Base-by-base conservation (phyloP, 1,139 yeast species). In the Lodderomyces margitis region DNA sequence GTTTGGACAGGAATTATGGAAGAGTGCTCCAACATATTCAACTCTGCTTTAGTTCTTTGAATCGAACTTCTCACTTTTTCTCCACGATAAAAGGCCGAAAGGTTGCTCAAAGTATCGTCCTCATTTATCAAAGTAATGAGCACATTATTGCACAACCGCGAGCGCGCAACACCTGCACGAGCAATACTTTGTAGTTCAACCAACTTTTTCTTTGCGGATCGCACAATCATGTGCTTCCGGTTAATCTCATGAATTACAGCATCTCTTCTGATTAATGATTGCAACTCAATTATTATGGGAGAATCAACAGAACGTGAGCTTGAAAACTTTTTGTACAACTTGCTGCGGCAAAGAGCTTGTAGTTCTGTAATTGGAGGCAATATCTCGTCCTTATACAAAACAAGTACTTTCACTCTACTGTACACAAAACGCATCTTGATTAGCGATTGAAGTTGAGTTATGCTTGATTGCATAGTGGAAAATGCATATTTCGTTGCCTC, bases 161-260 rank as follows among this genome's bases (percentile, higher is more conserved):
- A 65, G 50, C 87, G 66, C 1, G 70, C 50, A 3, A 72, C 52
- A 1, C 75, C 80, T 23, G 83, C 87, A 46, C 86, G 68, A 1
- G 71, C 66, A 44, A 75, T 65, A 31, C 79, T 65, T 53, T 81
- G 87, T 2, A 80, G 56, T 21, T 70, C 77, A 28, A 49, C 47
- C 6, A 68, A 43, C 1, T 46, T 33, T 1, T 39, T 37, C 21
- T 45, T 42, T 10, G 46, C 46, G 14, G 49, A 48, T 21, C 48
- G 37, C 5, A 67, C 47, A 0, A 43, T 45, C 9, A 50, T 42
- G 15, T 59, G 57, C 15, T 48, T 50, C n/a, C 43, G 31, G 34
- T 53, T 47, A 10, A 61, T 53, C 1, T 51, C 49, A 9, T 52
- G 47, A 44, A 74, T 58, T 2, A 57, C 48, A 1, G 40, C 49